Evolutionary conservation across 1,139 yeast genomes (phyloP).

Genomic region (Yamadazyma epiphylla): DNA sequence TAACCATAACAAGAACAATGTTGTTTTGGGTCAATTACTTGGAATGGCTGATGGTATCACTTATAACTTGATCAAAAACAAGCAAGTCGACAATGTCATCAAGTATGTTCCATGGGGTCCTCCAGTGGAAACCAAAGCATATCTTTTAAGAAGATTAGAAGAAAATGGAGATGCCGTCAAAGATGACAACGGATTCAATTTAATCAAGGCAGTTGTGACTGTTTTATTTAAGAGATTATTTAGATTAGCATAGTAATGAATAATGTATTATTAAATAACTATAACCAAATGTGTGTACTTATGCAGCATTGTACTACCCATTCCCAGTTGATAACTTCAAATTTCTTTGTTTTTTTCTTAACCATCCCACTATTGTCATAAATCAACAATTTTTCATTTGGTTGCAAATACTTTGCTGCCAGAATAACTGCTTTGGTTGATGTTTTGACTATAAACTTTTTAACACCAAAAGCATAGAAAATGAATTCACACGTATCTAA

Average conservation of each 20-base stretch:
- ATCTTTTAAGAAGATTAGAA: conserved; percentile 84
- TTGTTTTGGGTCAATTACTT: conserved; percentile 84
- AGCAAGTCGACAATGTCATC: conserved; percentile 71
- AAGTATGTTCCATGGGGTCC: conserved; percentile 99
- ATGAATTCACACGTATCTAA: conserved; percentile 39
- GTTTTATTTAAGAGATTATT: conserved; percentile 42
- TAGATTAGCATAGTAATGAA: conserved; percentile 11
- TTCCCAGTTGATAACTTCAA: conserved; percentile 52
- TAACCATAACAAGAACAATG: conserved; percentile 51
- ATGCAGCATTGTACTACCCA: conserved; percentile 75
- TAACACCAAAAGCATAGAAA: conserved; percentile 46
- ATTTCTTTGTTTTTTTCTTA: conserved; percentile 1
- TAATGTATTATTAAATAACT: conserved; percentile 1
- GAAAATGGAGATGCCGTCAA: conserved; percentile 97
- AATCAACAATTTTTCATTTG: conserved; percentile 13
- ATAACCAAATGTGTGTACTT: conserved; percentile 33
- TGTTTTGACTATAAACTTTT: conserved; percentile 6
- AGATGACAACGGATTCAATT: conserved; percentile 78
- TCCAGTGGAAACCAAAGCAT: conserved; percentile 88
- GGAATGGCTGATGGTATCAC: conserved; percentile 97
- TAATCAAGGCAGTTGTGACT: conserved; percentile 53
- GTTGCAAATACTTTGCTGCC: conserved; percentile 3
- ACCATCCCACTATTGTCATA: conserved; percentile 20
- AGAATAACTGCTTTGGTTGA: conserved; percentile 5
- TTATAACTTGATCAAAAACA: conserved; percentile 60